Evolutionary conservation across 225 moss, liverwort and hornwort species (phyloP).

Genomic region (Antitrichia curtipendula): DNA sequence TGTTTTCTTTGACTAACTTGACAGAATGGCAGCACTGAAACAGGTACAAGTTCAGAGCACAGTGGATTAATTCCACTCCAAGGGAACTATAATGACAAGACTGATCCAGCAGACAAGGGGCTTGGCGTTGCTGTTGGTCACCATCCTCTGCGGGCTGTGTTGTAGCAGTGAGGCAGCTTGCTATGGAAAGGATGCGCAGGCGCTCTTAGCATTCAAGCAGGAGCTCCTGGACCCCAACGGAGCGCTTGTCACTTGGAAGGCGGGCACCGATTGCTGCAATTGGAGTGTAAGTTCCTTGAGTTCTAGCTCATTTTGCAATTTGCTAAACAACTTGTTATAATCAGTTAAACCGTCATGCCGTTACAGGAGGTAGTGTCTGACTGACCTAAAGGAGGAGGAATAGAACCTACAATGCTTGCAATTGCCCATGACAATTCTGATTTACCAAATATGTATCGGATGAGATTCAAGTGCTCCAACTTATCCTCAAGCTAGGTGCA

Average conservation of each 20-base stretch:
- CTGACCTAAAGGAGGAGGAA: no score
- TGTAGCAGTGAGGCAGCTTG: background rate
- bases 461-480: background rate
- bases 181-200: background rate
- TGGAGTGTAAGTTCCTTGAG: background rate
- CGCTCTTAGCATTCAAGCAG: background rate
- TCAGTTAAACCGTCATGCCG: background rate
- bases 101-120: background rate
- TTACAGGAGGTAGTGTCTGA: background rate
- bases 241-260: background rate
- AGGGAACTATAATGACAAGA: background rate
- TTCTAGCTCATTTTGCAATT: background rate
- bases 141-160: background rate
- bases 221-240: background rate
- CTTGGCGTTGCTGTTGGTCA: background rate
- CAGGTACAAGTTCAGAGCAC: background rate
- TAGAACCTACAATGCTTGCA: background rate
- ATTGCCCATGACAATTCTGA: background rate
- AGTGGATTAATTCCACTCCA: background rate
- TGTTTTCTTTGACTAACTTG: background rate
- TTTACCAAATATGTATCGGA: background rate
- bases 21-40: background rate
- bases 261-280: background rate
- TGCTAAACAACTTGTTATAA: background rate
- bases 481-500: no score